Base-by-base conservation (phyloP, 1,139 yeast genomes). In the Sugiyamaella castrensis region DNA sequence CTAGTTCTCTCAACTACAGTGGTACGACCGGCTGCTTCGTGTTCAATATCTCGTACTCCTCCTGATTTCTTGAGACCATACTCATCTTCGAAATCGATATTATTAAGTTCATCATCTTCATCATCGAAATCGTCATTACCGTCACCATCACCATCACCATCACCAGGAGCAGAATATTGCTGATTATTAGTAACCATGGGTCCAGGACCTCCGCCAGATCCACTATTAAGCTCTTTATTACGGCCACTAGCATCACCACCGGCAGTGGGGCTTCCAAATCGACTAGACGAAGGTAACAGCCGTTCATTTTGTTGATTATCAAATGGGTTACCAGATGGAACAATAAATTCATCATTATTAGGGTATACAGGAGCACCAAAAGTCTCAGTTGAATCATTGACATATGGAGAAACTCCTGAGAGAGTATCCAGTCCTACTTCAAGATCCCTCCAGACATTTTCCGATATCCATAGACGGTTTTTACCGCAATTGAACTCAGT, bases 381-480 rank as follows among this genome's bases (percentile, higher is more conserved):
- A 1, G 40, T 42, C 10, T 53, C 52, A 10, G 51, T 50, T n/a
- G 55, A 46, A 8, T 47, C 46, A 31, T 52, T 41, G 12, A 49
- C 52, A 48, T 43, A 48, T 10, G 51, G 51, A 8, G 53, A 16
- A 26, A 28, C 37, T 6, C 45, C 48, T n/a, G 51, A 34, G 12
- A 56, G 31, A 27, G 55, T 60, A 40, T 54, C 63, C 2, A 66
- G 52, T 15, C 64, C 67, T 12, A 60, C 57, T 51, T 69, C 73
- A 16, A 71, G 57, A 16, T 66, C 67, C 11, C 64, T 53, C 72
- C 73, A 71, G 1, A 66, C 67, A 8, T 52, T 56, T 45, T 71
- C 75, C 8, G 67, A 57, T 15, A 71, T 47, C 67, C 73, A 71
- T 3, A 71, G 59, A 7, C 73, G 57, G 31, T 58, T 58, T 11